A percentile compares a stretch with the other conserved stretches of the same genome.
Conservation (phyloP, 2,329 filamentous ascomycete genomes). For the Canariomyces notabilis region DNA sequence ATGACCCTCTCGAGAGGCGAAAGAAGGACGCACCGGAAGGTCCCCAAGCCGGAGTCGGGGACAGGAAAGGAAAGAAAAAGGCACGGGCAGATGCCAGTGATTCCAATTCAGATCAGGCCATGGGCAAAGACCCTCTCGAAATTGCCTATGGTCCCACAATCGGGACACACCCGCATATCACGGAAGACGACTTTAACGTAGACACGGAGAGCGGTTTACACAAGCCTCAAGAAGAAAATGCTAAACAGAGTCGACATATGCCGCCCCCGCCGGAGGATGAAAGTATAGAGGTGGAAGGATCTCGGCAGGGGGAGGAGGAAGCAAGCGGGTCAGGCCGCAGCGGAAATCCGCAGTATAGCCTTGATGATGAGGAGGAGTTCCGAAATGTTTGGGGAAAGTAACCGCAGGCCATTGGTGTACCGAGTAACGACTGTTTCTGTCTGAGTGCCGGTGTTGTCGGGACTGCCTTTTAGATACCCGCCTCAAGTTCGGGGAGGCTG, state of each 20-base stretch:
- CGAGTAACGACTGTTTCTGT: not conserved
- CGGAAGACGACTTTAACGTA: slow-evolving; percentile 26
- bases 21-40: slow-evolving; percentile 25
- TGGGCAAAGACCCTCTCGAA: slow-evolving; percentile 26
- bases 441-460: not conserved
- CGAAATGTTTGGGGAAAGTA: slow-evolving; percentile 25
- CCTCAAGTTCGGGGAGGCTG: not conserved
- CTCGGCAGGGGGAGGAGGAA: slow-evolving; percentile 10
- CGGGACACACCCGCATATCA: slow-evolving; percentile 23
- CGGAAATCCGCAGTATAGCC: slow-evolving; percentile 13
- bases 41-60: slow-evolving; percentile 17
- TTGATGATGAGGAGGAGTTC: slow-evolving; percentile 24
- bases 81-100: slow-evolving; percentile 10
- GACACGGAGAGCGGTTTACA: slow-evolving; percentile 21
- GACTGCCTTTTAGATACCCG: slow-evolving; percentile 6
- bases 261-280: slow-evolving; percentile 3
- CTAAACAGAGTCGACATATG: slow-evolving; percentile 1
- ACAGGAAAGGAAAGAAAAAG: slow-evolving; percentile 28
- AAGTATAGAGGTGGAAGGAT: slow-evolving; percentile 8
- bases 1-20: slow-evolving; percentile 21
- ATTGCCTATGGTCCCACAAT: slow-evolving; percentile 27
- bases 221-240: slow-evolving; percentile 18
- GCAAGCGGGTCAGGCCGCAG: slow-evolving; percentile 1
- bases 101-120: slow-evolving; percentile 14
- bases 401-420: not conserved